Evolutionary conservation across 2,329 filamentous ascomycete species (phyloP).

Genomic region (Onygenales sp.): DNA sequence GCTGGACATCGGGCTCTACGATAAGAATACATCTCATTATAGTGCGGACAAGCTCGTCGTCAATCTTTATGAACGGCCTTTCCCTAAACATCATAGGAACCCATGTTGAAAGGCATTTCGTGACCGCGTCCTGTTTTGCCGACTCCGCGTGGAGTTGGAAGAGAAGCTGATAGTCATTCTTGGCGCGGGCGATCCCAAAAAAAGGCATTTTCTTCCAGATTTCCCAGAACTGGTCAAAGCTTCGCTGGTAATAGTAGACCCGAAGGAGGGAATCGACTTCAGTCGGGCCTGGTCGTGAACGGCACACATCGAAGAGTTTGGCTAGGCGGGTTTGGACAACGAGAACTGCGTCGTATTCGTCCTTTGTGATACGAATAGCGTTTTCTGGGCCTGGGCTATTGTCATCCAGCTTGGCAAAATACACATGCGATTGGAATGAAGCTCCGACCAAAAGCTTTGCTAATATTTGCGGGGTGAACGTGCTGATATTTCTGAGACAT

Average conservation of each 20-base stretch:
- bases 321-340: slow-evolving; percentile 16
- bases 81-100: slow-evolving; percentile 53
- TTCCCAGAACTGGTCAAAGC: slow-evolving; percentile 53
- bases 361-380: slow-evolving; percentile 3
- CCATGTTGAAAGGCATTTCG: slow-evolving; percentile 42
- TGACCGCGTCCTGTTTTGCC: slow-evolving; percentile 34
- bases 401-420: slow-evolving; percentile 14
- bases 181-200: slow-evolving; percentile 39
- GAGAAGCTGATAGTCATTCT: slow-evolving; percentile 47
- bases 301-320: slow-evolving; percentile 18
- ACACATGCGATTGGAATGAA: slow-evolving; percentile 37
- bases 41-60: slow-evolving; percentile 36
- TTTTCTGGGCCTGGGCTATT: slow-evolving; percentile 9
- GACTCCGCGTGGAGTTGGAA: slow-evolving; percentile 42
- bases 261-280: slow-evolving; percentile 22
- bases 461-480: slow-evolving; percentile 37
- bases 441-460: slow-evolving; percentile 34
- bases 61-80: slow-evolving; percentile 38
- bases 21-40: slow-evolving; percentile 48
- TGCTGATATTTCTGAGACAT: slow-evolving; percentile 29
- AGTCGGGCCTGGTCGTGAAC: slow-evolving; percentile 20
- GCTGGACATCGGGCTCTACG: slow-evolving; percentile 44
- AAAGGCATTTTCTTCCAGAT: slow-evolving; percentile 49
- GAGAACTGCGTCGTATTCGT: slow-evolving; percentile 8
- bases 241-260: slow-evolving; percentile 28